A percentile compares a stretch with the other conserved stretches of the same genome.
phyloP scores from a whole-genome alignment of 2,329 filamentous ascomycete species.

The Aspergillus sp. region DNA sequence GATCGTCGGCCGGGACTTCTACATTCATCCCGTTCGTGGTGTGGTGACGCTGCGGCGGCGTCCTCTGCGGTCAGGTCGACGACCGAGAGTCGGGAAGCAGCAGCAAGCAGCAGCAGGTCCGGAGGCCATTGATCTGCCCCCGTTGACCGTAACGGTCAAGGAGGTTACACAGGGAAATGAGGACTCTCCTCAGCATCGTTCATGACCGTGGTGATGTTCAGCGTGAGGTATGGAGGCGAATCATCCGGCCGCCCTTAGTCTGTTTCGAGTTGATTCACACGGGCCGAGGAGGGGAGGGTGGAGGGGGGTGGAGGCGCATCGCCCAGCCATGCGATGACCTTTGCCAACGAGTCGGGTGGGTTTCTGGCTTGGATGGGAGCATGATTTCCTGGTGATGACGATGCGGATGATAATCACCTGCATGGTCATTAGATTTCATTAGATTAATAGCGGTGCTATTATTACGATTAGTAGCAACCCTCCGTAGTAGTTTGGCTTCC shows the following conservation, averaged over 20 bases:
- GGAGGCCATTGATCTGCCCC: not conserved
- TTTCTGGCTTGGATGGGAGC: not conserved
- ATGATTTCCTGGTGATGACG: no score
- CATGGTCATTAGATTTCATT: no score
- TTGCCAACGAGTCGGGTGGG: not conserved
- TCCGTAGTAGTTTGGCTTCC: not conserved
- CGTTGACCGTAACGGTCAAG: not conserved
- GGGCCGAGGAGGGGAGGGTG: constrained; percentile 13
- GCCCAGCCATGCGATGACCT: not conserved
- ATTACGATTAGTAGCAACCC: no score
- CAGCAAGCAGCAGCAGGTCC: not conserved
- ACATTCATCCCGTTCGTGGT: constrained; percentile 10
- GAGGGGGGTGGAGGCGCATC: constrained; percentile 4
- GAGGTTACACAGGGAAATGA: not conserved
- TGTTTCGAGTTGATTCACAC: constrained; percentile 41
- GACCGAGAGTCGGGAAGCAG: not conserved
- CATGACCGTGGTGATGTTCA: not conserved
- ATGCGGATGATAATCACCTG: no score
- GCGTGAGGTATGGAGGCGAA: constrained; percentile 5
- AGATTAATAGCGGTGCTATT: no score
- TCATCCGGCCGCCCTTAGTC: constrained; percentile 31
- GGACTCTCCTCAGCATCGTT: not conserved
- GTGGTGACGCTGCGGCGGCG: no score
- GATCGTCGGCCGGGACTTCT: constrained; percentile 17
- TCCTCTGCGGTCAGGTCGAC: no score